phyloP scores from a whole-genome alignment of 257 asterid species.

The Craterostigma plantagineum region DNA sequence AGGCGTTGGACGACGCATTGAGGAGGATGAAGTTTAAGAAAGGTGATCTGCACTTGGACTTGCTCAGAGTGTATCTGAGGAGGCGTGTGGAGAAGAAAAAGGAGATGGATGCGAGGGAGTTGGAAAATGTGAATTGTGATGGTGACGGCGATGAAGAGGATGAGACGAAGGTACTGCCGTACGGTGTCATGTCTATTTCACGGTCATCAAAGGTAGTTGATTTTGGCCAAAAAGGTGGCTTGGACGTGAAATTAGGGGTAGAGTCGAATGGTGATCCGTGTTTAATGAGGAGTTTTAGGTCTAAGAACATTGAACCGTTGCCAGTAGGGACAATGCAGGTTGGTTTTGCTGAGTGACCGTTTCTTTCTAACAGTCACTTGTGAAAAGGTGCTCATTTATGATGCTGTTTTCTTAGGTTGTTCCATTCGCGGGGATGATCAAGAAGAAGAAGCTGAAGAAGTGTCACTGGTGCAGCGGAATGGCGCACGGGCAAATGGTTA shows the following conservation, averaged over 20 bases:
- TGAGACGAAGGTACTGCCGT: slow-evolving; percentile 42
- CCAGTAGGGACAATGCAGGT: slow-evolving; percentile 86
- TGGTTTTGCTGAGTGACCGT: slow-evolving; percentile 6
- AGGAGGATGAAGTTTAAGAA: slow-evolving; percentile 68
- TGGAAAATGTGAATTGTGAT: slow-evolving; percentile 10
- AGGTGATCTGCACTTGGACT: slow-evolving; percentile 78
- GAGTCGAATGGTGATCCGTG: slow-evolving; percentile 15
- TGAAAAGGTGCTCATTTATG: not conserved
- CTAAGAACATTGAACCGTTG: slow-evolving; percentile 69
- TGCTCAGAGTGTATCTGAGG: slow-evolving; percentile 64
- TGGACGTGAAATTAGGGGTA: slow-evolving; percentile 48
- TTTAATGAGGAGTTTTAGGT: slow-evolving; percentile 49
- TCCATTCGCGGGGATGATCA: slow-evolving; percentile 40
- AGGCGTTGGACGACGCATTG: slow-evolving; percentile 70
- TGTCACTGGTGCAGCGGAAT: slow-evolving; percentile 89
- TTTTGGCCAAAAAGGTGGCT: slow-evolving; percentile 14
- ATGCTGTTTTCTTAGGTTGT: slow-evolving; percentile 35
- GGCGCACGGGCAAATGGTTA: slow-evolving; percentile 28
- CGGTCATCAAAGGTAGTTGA: slow-evolving; percentile 13
- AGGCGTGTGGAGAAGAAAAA: slow-evolving; percentile 76
- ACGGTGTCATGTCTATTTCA: slow-evolving; percentile 79
- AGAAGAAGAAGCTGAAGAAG: slow-evolving; percentile 42
- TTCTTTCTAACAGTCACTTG: not conserved
- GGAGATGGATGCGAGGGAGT: slow-evolving; percentile 35
- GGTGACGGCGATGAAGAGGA: slow-evolving; percentile 10